Conservation (phyloP, 306 rosid species). For the Medicago ruthenica region DNA sequence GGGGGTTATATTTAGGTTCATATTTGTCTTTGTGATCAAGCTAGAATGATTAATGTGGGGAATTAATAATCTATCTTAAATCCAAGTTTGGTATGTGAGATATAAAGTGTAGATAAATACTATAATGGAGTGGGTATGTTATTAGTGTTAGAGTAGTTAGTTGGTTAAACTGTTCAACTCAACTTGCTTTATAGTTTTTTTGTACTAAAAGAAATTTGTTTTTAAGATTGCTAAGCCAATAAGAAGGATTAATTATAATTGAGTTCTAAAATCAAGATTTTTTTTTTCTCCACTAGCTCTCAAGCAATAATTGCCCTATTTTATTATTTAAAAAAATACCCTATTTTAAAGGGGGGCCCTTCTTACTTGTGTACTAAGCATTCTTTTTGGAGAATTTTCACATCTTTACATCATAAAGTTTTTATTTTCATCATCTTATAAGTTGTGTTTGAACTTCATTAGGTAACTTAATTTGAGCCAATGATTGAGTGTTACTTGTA, state of each 20-base stretch:
- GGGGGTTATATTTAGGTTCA: constrained; percentile 42
- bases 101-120: constrained; percentile 27
- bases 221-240: constrained; percentile 24
- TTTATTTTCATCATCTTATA: constrained; percentile 32
- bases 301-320: constrained; percentile 8
- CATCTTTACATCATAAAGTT: constrained; percentile 8
- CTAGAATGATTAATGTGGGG: constrained; percentile 63
- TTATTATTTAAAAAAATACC: background rate
- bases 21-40: constrained; percentile 64
- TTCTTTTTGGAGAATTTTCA: constrained; percentile 34
- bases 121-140: constrained; percentile 59
- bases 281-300: constrained; percentile 35
- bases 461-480: constrained; percentile 33
- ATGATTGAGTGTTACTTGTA: constrained; percentile 35
- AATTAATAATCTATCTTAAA: constrained; percentile 43
- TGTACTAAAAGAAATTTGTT: background rate
- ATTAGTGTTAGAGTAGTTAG: constrained; percentile 52
- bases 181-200: constrained; percentile 42
- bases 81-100: constrained; percentile 61
- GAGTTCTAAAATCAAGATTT: background rate
- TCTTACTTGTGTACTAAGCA: constrained; percentile 47
- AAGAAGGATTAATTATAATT: background rate
- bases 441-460: constrained; percentile 21
- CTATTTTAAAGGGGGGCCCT: constrained; percentile 44
- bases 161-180: constrained; percentile 49